Evolutionary conservation across 192 early-diverging fungal species (phyloP).

Genomic region (Umbelopsis vinacea): DNA sequence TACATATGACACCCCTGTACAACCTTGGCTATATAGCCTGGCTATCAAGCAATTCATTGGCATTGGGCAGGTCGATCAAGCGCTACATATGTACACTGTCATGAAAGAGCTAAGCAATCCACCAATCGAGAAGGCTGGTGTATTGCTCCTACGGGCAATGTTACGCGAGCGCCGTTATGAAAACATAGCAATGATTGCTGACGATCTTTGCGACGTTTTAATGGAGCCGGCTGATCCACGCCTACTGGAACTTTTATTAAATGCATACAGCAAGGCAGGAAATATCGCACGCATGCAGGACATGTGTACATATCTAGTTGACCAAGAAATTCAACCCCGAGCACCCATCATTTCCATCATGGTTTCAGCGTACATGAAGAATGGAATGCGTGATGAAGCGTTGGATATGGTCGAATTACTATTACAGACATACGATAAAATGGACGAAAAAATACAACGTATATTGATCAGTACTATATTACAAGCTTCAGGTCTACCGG

Average conservation of each 20-base stretch:
- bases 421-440: background rate
- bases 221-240: background rate
- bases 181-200: background rate
- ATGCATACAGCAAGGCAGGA: conserved; percentile 7
- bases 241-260: background rate
- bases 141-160: background rate
- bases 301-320: background rate
- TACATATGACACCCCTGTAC: background rate
- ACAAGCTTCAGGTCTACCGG: background rate
- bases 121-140: background rate
- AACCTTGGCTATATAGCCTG: background rate
- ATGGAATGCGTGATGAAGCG: conserved; percentile 1
- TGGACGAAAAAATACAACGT: background rate
- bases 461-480: conserved; percentile 16
- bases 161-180: background rate
- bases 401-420: conserved; percentile 13
- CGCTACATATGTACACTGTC: background rate
- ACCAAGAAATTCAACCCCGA: background rate
- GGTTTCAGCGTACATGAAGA: background rate
- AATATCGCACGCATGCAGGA: conserved; percentile 16
- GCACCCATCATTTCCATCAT: conserved; percentile 5
- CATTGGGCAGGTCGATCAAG: background rate
- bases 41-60: background rate
- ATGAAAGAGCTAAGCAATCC: background rate
- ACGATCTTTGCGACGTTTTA: background rate